phyloP scores from a whole-genome alignment of 2,329 filamentous ascomycete species.

The Hyphodiscus sp. region DNA sequence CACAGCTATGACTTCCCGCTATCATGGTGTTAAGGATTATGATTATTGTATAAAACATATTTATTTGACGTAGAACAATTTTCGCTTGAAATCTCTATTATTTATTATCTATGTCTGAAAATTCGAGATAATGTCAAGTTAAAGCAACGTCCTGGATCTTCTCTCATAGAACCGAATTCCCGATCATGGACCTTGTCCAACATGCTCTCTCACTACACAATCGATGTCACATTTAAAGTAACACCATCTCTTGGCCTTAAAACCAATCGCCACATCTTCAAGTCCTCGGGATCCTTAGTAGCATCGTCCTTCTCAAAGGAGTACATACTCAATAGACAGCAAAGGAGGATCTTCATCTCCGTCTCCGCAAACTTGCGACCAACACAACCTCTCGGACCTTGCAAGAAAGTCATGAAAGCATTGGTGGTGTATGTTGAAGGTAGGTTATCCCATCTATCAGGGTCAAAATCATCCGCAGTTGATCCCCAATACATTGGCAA shows the following conservation, averaged over 20 bases:
- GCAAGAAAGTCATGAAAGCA: constrained; percentile 20
- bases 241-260: constrained; percentile 39
- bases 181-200: too few relatives aligned
- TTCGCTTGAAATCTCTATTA: too few relatives aligned
- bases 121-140: too few relatives aligned
- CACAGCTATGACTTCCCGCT: too few relatives aligned
- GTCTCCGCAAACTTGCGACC: constrained; percentile 32
- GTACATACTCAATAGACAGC: constrained; percentile 31
- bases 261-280: constrained; percentile 44
- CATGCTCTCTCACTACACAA: too few relatives aligned
- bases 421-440: constrained; percentile 30
- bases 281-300: constrained; percentile 36
- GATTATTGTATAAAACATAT: too few relatives aligned
- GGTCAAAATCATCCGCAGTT: constrained; percentile 35
- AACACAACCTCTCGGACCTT: constrained; percentile 30
- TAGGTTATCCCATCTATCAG: constrained; percentile 36
- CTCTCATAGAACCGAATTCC: too few relatives aligned
- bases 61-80: too few relatives aligned
- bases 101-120: too few relatives aligned
- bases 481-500: constrained; percentile 36
- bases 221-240: constrained; percentile 30
- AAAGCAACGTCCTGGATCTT: too few relatives aligned
- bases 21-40: too few relatives aligned
- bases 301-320: constrained; percentile 31
- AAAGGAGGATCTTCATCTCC: constrained; percentile 31